A percentile compares a stretch with the other conserved stretches of the same genome.
These are phyloP conservation scores for Yarrowia hollandica DNA, from an alignment of 805 yeast genomes.

Conservation along the genomic window DNA sequence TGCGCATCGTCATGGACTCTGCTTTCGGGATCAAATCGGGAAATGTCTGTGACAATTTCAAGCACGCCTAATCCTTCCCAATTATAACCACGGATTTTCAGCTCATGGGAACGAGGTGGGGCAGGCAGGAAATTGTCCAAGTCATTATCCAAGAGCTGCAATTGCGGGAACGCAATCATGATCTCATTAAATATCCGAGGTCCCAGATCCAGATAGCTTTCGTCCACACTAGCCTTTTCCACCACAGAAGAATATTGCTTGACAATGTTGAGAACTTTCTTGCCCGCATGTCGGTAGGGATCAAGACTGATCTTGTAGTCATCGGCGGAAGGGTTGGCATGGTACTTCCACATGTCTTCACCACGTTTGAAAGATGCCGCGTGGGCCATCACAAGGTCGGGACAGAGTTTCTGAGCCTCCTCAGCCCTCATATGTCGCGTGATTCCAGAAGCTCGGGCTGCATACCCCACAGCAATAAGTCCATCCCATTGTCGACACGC, in stretches of 20 bases:
- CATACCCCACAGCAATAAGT: conserved; percentile 76
- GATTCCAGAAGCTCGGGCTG: conserved; percentile 84
- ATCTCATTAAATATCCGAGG: conserved; percentile 52
- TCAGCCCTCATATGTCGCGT: conserved; percentile 70
- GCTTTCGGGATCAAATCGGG: background rate
- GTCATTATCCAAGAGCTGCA: conserved; percentile 36
- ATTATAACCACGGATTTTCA: conserved; percentile 4
- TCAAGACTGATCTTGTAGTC: conserved; percentile 84
- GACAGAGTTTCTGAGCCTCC: conserved; percentile 74
- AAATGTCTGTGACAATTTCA: conserved; percentile 1
- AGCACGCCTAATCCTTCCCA: conserved; percentile 16
- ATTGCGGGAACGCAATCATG: conserved; percentile 50
- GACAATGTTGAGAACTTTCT: conserved; percentile 71
- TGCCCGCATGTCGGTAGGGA: conserved; percentile 84
- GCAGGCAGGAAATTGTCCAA: conserved; percentile 46
- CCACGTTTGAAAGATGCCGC: conserved; percentile 93
- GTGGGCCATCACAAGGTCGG: conserved; percentile 73
- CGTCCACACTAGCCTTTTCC: conserved; percentile 96
- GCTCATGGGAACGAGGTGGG: conserved; percentile 42
- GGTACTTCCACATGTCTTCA: conserved; percentile 78
- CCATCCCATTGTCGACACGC: conserved; percentile 94
- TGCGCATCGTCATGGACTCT: conserved; percentile 15
- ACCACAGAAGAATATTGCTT: conserved; percentile 62
- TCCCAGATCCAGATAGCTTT: conserved; percentile 84
- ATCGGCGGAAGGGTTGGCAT: conserved; percentile 52